phyloP scores from a whole-genome alignment of 805 yeast species.

The Gaillardinia entomophila region DNA sequence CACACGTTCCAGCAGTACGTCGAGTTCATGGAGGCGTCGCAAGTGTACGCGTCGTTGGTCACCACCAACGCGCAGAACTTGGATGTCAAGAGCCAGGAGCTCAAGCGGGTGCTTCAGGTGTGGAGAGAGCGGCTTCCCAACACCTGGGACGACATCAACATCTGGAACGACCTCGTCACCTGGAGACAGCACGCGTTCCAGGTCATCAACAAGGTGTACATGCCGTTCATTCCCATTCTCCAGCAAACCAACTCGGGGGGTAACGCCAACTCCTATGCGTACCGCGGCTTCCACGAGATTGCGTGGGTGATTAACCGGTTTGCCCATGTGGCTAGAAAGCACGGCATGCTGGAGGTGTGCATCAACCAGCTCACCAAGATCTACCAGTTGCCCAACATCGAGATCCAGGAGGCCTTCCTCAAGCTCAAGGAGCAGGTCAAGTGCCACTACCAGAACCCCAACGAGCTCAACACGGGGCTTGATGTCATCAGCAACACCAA shows the following conservation, averaged over 20 bases:
- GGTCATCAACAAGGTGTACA: conserved; percentile 88
- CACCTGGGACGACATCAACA: conserved; percentile 93
- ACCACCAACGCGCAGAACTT: conserved; percentile 89
- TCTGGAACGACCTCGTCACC: conserved; percentile 96
- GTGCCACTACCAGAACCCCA: conserved; percentile 89
- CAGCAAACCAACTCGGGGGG: conserved; percentile 65
- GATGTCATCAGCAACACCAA: conserved; percentile 97
- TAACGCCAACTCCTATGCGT: conserved; percentile 86
- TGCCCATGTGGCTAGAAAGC: conserved; percentile 98
- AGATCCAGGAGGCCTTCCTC: conserved; percentile 95
- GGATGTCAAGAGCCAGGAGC: conserved; percentile 89
- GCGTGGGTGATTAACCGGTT: conserved; percentile 98
- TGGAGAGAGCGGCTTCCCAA: conserved; percentile 98
- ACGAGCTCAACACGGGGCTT: conserved; percentile 87
- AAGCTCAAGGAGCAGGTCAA: conserved; percentile 96
- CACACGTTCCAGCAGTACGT: conserved; percentile 97
- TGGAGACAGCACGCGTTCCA: conserved; percentile 99
- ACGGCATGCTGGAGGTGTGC: conserved; percentile 95
- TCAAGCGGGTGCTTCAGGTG: conserved; percentile 89
- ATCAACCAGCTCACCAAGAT: conserved; percentile 87
- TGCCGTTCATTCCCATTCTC: conserved; percentile 83
- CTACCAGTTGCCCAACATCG: conserved; percentile 93
- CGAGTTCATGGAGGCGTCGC: conserved; percentile 96
- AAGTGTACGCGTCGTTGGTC: conserved; percentile 80
- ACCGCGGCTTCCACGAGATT: conserved; percentile 96